Conservation (phyloP, 1,139 yeast genomes). For the Pichia sp. region DNA sequence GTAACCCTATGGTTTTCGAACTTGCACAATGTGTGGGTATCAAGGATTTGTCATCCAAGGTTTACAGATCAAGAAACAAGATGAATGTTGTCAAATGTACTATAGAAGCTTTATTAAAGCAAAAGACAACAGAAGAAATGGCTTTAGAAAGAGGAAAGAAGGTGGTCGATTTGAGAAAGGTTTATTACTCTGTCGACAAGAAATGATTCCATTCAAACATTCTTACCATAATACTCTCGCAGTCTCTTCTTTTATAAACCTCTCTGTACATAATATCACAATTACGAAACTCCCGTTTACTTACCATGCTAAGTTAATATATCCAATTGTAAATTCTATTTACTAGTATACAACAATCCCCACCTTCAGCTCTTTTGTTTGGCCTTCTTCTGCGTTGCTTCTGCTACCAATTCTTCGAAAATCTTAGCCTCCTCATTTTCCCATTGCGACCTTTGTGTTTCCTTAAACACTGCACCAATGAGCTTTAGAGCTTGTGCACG, state of each 20-base stretch:
- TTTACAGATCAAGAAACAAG: constrained; percentile 86
- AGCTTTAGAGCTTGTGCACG: constrained; percentile 75
- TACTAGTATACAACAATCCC: background rate
- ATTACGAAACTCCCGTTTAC: too few species aligned
- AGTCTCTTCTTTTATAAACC: background rate
- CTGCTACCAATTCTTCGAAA: constrained; percentile 88
- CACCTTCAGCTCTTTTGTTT: constrained; percentile 32
- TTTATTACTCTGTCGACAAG: constrained; percentile 55
- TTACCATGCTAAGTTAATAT: too few species aligned
- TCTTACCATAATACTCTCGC: background rate
- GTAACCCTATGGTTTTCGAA: constrained; percentile 85
- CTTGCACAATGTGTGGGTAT: constrained; percentile 94
- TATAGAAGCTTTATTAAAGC: constrained; percentile 75
- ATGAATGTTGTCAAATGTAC: constrained; percentile 94
- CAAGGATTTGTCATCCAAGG: constrained; percentile 85
- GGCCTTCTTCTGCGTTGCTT: constrained; percentile 75
- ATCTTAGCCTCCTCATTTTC: constrained; percentile 90
- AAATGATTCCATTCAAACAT: background rate
- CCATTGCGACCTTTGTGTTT: constrained; percentile 63
- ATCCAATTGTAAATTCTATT: too few species aligned
- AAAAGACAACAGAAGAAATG: constrained; percentile 76
- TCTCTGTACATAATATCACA: constrained; percentile 12
- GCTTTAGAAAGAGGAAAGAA: constrained; percentile 94
- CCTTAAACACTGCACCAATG: constrained; percentile 66
- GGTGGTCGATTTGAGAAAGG: constrained; percentile 85